Percentiles rank a stretch among this genome's conserved stretches.
Conservation (phyloP, 1,284 basidiomycete genomes). For the Bondarzewia mesenterica region DNA sequence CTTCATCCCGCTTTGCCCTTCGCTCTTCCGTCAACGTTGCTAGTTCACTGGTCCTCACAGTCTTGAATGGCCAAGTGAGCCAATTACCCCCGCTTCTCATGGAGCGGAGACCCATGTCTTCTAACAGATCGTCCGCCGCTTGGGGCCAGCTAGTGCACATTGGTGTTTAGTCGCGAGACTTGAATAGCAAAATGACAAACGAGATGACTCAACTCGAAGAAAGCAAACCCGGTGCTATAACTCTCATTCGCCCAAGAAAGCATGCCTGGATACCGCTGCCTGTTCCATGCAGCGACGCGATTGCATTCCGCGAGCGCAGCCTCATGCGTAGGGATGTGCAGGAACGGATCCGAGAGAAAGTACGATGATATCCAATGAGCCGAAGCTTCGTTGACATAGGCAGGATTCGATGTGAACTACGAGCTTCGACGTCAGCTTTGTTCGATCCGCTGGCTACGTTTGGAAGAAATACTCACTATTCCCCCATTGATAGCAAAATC, state of each 20-base stretch:
- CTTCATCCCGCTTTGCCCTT: too few species aligned
- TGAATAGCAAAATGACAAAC: constrained; percentile 1
- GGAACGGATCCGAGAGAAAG: constrained; percentile 42
- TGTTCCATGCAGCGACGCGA: constrained; percentile 37
- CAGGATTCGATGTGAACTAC: constrained; percentile 32
- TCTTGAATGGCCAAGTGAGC: constrained; percentile 52
- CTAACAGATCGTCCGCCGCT: constrained; percentile 42
- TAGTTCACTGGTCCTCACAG: constrained; percentile 41
- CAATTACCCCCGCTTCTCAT: constrained; percentile 50
- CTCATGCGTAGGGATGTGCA: constrained; percentile 34
- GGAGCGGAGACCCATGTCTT: constrained; percentile 44
- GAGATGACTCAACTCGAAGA: constrained; percentile 32
- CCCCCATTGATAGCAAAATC: constrained; percentile 60
- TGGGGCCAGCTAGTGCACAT: constrained; percentile 45
- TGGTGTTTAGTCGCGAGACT: background rate
- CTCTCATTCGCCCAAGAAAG: constrained; percentile 37
- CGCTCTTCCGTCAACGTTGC: constrained; percentile 36
- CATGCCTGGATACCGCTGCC: constrained; percentile 40
- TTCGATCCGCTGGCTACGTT: background rate
- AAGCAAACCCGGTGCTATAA: constrained; percentile 33
- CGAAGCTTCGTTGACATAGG: constrained; percentile 43
- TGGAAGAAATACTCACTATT: constrained; percentile 22
- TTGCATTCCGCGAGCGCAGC: constrained; percentile 35
- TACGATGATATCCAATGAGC: constrained; percentile 61
- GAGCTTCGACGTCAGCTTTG: constrained; percentile 23